Evolutionary conservation across 805 yeast species (phyloP), one percentile per base, ranked within the genome.

Genomic region (Starmerella davenportii): DNA sequence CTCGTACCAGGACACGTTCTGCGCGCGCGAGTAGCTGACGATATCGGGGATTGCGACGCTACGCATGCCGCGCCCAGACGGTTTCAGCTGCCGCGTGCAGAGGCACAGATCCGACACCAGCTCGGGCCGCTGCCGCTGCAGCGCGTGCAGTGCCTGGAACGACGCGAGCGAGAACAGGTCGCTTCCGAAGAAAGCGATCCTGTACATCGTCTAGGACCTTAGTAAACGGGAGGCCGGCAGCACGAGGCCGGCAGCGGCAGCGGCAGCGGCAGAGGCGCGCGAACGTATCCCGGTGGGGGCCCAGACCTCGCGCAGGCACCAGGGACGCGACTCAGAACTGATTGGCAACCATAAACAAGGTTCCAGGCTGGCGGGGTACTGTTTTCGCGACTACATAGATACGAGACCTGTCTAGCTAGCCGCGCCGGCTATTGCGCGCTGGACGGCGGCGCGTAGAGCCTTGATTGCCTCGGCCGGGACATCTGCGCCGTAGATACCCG

Each of bases 401-500:
- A n/a, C n/a, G n/a, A n/a, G n/a, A n/a, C n/a, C n/a, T n/a, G 25
- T 11, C 25, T 23, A 23, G 9, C 11, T 23, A 7, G 25, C 7
- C 7, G 25, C 11, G 25, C 25, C 38, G 24, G 31, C 38, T 32
- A 43, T 41, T 13, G 48, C 48, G 36, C 37, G 34, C 34, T 45
- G 58, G 27, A 85, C 94, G 24, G 72, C 66, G 21, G 56, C 62
- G 51, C 82, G 74, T 63, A 85, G 65, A 50, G 68, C 67, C 37
- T 62, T 62, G 48, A 90, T 85, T 48, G 82, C 78, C 47, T 72
- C 78, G 9, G 62, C 63, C 17, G 96, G 95, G 47, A 77, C 76
- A 9, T 68, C 64, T 5, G 95, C 93, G 42, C 75, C 74, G 64
- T 85, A 90, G 14, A 87, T 92, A 36, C 93, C 70, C 14, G 95